phyloP scores from a whole-genome alignment of 768 basidiomycete species.

The Mycena leptocephala region DNA sequence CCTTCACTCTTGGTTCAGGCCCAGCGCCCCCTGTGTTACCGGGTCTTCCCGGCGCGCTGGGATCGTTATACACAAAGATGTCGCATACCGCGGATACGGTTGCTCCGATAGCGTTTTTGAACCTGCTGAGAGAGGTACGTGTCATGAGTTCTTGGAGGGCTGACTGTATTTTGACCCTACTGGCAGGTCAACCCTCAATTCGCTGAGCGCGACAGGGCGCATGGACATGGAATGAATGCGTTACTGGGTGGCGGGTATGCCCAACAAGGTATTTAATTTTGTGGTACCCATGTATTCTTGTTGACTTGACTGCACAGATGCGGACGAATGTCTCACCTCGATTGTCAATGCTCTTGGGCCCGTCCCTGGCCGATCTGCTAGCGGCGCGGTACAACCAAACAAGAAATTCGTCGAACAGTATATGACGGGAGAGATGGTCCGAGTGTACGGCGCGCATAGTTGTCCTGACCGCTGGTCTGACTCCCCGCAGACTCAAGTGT shows the following conservation, averaged over 20 bases:
- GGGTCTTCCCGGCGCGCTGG: constrained; percentile 67
- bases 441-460: constrained; percentile 63
- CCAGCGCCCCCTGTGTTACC: constrained; percentile 54
- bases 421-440: constrained; percentile 83
- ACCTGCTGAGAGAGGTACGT: constrained; percentile 72
- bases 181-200: constrained; percentile 89
- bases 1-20: too few species aligned
- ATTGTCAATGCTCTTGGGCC: constrained; percentile 82
- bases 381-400: constrained; percentile 45
- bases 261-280: constrained; percentile 73
- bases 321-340: constrained; percentile 91
- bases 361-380: constrained; percentile 64
- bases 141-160: neutral
- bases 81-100: constrained; percentile 81
- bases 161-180: neutral
- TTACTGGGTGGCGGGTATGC: constrained; percentile 68
- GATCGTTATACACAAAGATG: constrained; percentile 84
- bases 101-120: constrained; percentile 79
- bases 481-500: constrained; percentile 74
- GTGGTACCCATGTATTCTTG: neutral
- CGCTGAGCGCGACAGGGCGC: constrained; percentile 74
- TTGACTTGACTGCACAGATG: constrained; percentile 68
- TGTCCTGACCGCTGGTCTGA: constrained; percentile 1
- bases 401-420: constrained; percentile 86
- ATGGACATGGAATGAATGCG: constrained; percentile 52